Conservation (phyloP, 2,329 filamentous ascomycete species). For the Penicillium verrucosum region DNA sequence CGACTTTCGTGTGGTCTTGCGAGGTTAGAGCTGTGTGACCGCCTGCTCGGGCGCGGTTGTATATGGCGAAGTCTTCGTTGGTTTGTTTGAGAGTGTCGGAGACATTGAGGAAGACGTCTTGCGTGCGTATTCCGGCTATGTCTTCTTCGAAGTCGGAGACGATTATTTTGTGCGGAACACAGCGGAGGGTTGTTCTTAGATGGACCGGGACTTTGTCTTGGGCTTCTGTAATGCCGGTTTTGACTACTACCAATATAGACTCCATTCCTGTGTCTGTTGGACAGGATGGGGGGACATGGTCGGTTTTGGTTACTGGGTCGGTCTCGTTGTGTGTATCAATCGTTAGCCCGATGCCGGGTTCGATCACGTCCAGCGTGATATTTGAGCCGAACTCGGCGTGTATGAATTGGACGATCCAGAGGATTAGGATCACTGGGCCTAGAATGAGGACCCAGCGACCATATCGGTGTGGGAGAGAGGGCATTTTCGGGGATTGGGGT, state of each 20-base stretch:
- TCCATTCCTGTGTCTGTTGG: constrained; percentile 43
- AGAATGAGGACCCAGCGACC: constrained; percentile 20
- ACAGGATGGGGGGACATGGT: constrained; percentile 20
- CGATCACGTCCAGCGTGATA: constrained; percentile 8
- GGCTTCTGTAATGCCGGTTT: constrained; percentile 58
- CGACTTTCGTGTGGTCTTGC: constrained; percentile 26
- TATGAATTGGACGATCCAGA: constrained; percentile 17
- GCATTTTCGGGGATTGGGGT: constrained; percentile 9
- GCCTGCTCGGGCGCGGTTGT: constrained; percentile 42
- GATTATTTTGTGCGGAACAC: constrained; percentile 54
- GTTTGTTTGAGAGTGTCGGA: constrained; percentile 12
- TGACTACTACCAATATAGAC: constrained; percentile 55
- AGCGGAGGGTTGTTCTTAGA: constrained; percentile 53
- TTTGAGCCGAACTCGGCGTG: constrained; percentile 2
- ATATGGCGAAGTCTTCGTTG: constrained; percentile 22
- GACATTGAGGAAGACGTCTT: constrained; percentile 51
- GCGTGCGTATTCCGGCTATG: constrained; percentile 48
- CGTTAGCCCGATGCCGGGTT: neutral
- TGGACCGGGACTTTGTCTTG: constrained; percentile 54
- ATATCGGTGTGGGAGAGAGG: constrained; percentile 19
- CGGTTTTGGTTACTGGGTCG: neutral
- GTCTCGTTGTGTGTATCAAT: constrained; percentile 1
- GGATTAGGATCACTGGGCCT: constrained; percentile 11
- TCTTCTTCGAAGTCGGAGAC: constrained; percentile 57
- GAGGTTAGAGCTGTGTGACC: constrained; percentile 38